Evolutionary conservation across 2,329 filamentous ascomycete genomes (phyloP), one percentile per base, ranked within the genome.

Genomic region (Talaromyces sp.): DNA sequence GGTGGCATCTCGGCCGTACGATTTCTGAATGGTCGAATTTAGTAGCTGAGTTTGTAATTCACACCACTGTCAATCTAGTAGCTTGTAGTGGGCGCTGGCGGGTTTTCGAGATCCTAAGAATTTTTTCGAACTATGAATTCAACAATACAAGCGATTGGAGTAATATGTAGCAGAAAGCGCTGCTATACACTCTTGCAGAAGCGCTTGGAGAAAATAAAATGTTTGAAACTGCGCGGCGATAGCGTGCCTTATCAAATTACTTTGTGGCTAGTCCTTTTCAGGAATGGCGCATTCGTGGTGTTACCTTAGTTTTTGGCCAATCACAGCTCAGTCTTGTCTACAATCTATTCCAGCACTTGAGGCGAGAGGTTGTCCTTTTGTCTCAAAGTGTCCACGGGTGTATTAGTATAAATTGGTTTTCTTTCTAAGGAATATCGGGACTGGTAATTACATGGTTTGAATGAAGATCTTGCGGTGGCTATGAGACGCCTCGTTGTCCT

Each of bases 1-100:
- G 76, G 75, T 54, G 75, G 75, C 75, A 77, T 77, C 56, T 61
- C 67, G 45, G 31, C 50, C 33, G 33, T 37, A 56, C n/a, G 33
- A 37, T 19, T 33, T 22, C n/a, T 56, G 31, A 8, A 39, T 54
- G 27, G 3, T 22, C 31, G n/a, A 19, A 3, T 35, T 7, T 2
- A 37, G 50, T 35, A 37, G 31, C n/a, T 35, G 47, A 50, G 22
- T 10, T 50, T 56, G 31, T 56, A 19, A 24, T 6, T 39, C 52
- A 37, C 52, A 37, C 39, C 24, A n/a, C 33, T 37, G 37, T 56
- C 52, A 16, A 16, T 9, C 11, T 37, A 22, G 19, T 22, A 39
- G 9, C 0, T 13, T 37, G 33, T 37, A 14, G 31, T 19, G 11
- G 24, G 31, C 33, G 31, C n/a, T 14, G 19, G 4, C 5, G 24